Conservation (phyloP, 441 rosid genomes). For the Corymbia citriodora region DNA sequence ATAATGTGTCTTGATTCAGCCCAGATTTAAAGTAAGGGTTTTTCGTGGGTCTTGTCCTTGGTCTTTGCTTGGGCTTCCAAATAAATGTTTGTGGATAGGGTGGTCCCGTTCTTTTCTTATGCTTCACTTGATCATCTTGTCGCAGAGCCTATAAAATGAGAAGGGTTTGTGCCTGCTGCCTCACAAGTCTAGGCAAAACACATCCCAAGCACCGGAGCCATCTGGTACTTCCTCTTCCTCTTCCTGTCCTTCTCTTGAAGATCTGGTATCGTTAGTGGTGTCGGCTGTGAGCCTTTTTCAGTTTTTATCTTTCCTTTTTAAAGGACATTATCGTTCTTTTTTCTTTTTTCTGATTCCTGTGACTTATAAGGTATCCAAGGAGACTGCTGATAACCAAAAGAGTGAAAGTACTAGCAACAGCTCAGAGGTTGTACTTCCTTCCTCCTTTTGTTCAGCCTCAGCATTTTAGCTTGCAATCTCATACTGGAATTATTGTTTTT, state of each 20-base stretch:
- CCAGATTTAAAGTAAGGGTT: not conserved
- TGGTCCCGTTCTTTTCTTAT: conserved; percentile 44
- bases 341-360: conserved; percentile 3
- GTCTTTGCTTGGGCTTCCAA: not conserved
- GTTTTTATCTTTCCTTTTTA: not conserved
- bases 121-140: conserved; percentile 26
- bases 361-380: conserved; percentile 32
- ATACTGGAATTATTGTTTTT: not conserved
- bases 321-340: not conserved
- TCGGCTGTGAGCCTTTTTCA: not conserved
- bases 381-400: conserved; percentile 37
- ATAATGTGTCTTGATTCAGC: not conserved
- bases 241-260: not conserved
- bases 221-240: conserved; percentile 1
- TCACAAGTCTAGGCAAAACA: conserved; percentile 18
- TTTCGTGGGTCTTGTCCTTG: not conserved
- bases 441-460: not conserved
- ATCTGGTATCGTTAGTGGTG: not conserved
- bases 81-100: not conserved
- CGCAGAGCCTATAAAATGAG: conserved; percentile 35
- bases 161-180: conserved; percentile 32
- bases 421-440: conserved; percentile 28
- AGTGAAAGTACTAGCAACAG: conserved; percentile 19
- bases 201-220: conserved; percentile 15
- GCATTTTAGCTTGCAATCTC: not conserved